phyloP scores from a whole-genome alignment of 768 basidiomycete genomes.

The Auricularia sp. region DNA sequence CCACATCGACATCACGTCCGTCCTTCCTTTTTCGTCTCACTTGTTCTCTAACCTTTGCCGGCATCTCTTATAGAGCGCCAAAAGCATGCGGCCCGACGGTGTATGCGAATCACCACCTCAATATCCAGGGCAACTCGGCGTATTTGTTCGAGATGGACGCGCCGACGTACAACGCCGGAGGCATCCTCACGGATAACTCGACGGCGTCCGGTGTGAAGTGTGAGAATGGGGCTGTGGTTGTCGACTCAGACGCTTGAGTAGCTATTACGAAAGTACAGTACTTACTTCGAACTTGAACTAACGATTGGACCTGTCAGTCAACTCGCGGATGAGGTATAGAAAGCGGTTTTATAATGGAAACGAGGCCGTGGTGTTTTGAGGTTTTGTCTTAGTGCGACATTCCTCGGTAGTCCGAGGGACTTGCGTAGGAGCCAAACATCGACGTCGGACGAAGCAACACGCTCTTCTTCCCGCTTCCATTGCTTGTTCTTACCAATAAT shows the following conservation, averaged over 20 bases:
- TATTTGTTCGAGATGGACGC: not conserved
- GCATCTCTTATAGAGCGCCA: not conserved
- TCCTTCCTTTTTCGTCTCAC: conserved; percentile 5
- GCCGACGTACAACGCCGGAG: not conserved
- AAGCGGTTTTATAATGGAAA: too few relatives aligned
- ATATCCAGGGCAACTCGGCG: not conserved
- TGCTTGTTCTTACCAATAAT: too few relatives aligned
- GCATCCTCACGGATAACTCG: not conserved
- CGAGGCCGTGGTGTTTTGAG: too few relatives aligned
- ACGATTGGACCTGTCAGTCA: too few relatives aligned
- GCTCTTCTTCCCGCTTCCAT: too few relatives aligned
- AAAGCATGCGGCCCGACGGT: not conserved
- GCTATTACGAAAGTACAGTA: too few relatives aligned
- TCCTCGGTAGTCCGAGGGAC: too few relatives aligned
- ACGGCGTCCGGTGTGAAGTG: not conserved
- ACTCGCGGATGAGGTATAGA: too few relatives aligned
- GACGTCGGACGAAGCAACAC: too few relatives aligned
- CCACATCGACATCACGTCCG: conserved; percentile 36
- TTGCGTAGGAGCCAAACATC: too few relatives aligned
- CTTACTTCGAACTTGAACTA: too few relatives aligned
- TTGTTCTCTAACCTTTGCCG: not conserved
- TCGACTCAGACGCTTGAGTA: not conserved
- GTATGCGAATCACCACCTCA: not conserved
- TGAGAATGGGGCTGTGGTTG: not conserved
- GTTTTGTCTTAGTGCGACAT: too few relatives aligned